Evolutionary conservation across 495 filamentous ascomycete species (phyloP).

Genomic region (Penicillium maclennaniae): DNA sequence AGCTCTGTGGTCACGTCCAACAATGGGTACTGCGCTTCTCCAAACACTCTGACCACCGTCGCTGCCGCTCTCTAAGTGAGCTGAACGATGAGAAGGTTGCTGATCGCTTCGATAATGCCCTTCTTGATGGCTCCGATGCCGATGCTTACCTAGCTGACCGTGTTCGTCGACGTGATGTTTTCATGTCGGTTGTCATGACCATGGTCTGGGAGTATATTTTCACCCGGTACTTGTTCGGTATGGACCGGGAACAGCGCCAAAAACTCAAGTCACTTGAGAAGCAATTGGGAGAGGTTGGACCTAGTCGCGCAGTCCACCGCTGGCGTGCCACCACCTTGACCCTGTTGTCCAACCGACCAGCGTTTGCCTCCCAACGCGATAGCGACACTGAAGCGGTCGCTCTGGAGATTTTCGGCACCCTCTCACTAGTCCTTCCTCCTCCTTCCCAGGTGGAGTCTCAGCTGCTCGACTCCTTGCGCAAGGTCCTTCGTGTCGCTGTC

Average conservation of each 20-base stretch:
- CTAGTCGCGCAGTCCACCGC: conserved; percentile 76
- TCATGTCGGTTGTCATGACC: conserved; percentile 95
- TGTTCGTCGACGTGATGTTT: conserved; percentile 80
- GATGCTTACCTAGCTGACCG: conserved; percentile 82
- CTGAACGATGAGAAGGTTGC: conserved; percentile 84
- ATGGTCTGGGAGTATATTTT: conserved; percentile 99
- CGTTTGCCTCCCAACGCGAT: conserved; percentile 70
- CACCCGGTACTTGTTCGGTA: conserved; percentile 94
- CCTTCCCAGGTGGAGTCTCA: conserved; percentile 69
- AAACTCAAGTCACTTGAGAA: conserved; percentile 94
- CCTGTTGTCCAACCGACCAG: conserved; percentile 69
- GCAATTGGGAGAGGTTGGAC: conserved; percentile 80
- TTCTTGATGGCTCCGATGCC: conserved; percentile 89
- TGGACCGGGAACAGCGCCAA: conserved; percentile 95
- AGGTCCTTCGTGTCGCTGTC: conserved; percentile 78
- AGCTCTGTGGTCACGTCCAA: conserved; percentile 88
- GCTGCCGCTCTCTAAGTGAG: conserved; percentile 75
- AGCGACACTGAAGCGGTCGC: conserved; percentile 88
- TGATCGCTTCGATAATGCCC: conserved; percentile 86
- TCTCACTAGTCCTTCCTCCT: conserved; percentile 78
- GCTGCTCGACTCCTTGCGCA: conserved; percentile 74
- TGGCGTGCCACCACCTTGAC: conserved; percentile 95
- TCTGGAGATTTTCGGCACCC: conserved; percentile 73
- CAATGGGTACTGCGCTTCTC: conserved; percentile 97
- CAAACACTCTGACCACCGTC: conserved; percentile 85